These are phyloP conservation scores for Monilinia fructicola DNA, from an alignment of 2,329 filamentous ascomycete genomes.

Conservation along the genomic window DNA sequence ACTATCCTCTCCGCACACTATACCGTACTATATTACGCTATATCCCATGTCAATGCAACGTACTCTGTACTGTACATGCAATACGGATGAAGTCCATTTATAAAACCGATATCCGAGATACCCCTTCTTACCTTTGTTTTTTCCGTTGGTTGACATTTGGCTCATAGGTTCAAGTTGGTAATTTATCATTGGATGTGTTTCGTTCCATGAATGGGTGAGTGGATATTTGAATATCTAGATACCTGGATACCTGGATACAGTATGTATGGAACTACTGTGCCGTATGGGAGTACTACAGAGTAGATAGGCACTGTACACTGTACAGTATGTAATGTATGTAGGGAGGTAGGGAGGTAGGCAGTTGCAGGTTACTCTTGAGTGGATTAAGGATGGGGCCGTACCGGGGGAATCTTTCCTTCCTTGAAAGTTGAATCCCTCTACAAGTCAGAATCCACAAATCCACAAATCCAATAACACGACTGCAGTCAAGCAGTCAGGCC, in stretches of 20 bases:
- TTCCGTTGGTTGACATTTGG: neutral
- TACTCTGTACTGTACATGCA: slow-evolving; percentile 12
- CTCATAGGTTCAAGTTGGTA: neutral
- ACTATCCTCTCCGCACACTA: too few relatives aligned
- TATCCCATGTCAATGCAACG: neutral
- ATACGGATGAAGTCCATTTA: slow-evolving; percentile 1
- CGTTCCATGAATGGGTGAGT: too few relatives aligned
- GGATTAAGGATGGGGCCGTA: slow-evolving; percentile 4
- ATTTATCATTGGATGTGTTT: slow-evolving; percentile 1
- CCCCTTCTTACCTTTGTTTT: neutral
- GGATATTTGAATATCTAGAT: too few relatives aligned
- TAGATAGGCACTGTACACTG: too few relatives aligned
- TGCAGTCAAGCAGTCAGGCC: neutral
- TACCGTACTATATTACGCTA: too few relatives aligned
- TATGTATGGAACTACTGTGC: too few relatives aligned
- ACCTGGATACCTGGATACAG: too few relatives aligned
- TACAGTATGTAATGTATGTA: too few relatives aligned
- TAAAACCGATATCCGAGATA: slow-evolving; percentile 9
- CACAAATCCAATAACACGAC: slow-evolving; percentile 24
- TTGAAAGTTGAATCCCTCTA: too few relatives aligned
- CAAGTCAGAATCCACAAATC: slow-evolving; percentile 1
- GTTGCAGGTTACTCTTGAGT: neutral
- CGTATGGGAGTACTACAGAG: too few relatives aligned
- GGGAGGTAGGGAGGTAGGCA: too few relatives aligned
- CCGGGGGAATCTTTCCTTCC: neutral